A percentile compares a stretch with the other conserved stretches of the same genome.
Conservation (phyloP, 768 basidiomycete genomes). For the Galerina marginata region DNA sequence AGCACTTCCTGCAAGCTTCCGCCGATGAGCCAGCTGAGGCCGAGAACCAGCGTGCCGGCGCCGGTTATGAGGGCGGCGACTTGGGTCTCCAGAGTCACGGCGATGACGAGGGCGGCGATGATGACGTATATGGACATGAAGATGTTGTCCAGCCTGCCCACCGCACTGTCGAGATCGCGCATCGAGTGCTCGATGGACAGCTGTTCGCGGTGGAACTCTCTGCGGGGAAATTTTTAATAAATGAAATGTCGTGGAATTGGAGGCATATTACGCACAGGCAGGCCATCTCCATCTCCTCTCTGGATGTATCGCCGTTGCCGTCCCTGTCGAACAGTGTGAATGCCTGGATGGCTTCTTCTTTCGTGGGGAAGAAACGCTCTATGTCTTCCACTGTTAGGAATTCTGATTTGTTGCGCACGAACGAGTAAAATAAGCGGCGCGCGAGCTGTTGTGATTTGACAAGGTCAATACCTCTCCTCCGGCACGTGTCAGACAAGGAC, state of each 20-base stretch:
- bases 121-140: slow-evolving; percentile 81
- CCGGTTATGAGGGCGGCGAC: slow-evolving; percentile 77
- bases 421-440: slow-evolving; percentile 86
- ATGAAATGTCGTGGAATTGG: neutral
- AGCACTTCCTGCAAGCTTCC: slow-evolving; percentile 80
- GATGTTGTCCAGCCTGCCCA: slow-evolving; percentile 85
- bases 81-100: slow-evolving; percentile 81
- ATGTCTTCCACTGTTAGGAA: slow-evolving; percentile 73
- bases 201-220: slow-evolving; percentile 86
- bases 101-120: slow-evolving; percentile 76
- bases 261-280: slow-evolving; percentile 53
- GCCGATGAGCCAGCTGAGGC: slow-evolving; percentile 88
- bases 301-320: slow-evolving; percentile 71
- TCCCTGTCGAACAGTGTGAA: slow-evolving; percentile 76
- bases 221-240: slow-evolving; percentile 27
- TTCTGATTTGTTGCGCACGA: slow-evolving; percentile 63
- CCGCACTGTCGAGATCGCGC: slow-evolving; percentile 89
- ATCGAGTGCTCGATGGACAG: slow-evolving; percentile 84
- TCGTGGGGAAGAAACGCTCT: slow-evolving; percentile 66
- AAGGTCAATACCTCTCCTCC: neutral
- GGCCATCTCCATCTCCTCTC: slow-evolving; percentile 78
- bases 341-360: slow-evolving; percentile 70
- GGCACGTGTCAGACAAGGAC: slow-evolving; percentile 7
- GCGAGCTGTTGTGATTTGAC: slow-evolving; percentile 59
- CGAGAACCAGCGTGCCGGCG: slow-evolving; percentile 64